Conservation (phyloP, 768 basidiomycete genomes). For the Suillus fuscotomentosus region DNA sequence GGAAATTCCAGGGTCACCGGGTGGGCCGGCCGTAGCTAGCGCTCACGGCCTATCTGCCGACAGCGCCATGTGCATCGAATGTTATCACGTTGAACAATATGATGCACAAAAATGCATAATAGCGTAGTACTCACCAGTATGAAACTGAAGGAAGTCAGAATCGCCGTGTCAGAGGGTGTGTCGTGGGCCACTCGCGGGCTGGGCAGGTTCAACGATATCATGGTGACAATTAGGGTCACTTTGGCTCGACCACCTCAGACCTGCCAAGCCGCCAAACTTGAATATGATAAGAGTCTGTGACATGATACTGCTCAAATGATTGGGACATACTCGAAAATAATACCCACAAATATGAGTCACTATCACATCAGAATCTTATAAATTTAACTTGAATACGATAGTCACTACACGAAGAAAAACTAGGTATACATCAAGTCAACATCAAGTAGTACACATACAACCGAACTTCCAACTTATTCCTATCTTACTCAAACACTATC, state of each 20-base stretch:
- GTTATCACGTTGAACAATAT: background rate
- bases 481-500: conserved; percentile 27
- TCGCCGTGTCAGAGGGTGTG: background rate
- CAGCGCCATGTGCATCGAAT: background rate
- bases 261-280: too few species aligned
- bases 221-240: background rate
- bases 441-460: background rate
- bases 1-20: background rate
- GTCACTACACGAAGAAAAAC: background rate
- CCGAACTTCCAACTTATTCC: background rate
- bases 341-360: too few species aligned
- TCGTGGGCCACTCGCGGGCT: background rate
- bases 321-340: too few species aligned
- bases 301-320: too few species aligned
- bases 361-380: too few species aligned
- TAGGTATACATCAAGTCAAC: background rate
- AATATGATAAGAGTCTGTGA: too few species aligned
- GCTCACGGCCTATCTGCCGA: too few species aligned
- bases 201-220: background rate
- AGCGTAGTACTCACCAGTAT: too few species aligned
- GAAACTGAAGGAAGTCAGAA: too few species aligned
- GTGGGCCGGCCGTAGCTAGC: too few species aligned
- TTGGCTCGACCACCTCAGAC: too few species aligned
- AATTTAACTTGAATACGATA: background rate
- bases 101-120: background rate